Percentiles rank a stretch among this genome's conserved stretches.
Conservation (phyloP, 106 monocot genomes). For the Alisma plantagoaquatica region DNA sequence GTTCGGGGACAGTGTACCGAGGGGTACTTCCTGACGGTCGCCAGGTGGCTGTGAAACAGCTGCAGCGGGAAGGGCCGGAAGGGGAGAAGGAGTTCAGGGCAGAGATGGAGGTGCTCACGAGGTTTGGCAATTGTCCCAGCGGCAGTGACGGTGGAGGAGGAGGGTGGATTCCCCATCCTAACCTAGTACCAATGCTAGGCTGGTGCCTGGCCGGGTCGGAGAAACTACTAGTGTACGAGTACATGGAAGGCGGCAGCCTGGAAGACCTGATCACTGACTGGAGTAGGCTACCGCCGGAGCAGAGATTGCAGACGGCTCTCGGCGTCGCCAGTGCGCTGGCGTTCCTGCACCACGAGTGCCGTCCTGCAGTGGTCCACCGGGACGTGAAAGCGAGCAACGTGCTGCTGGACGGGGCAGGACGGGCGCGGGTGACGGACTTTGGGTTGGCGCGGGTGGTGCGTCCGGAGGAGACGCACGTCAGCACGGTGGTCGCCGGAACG, state of each 20-base stretch:
- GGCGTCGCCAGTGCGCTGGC: constrained; percentile 62
- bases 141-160: constrained; percentile 45
- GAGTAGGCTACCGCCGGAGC: constrained; percentile 20
- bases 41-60: constrained; percentile 68
- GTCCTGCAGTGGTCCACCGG: constrained; percentile 76
- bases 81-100: constrained; percentile 70
- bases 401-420: constrained; percentile 44
- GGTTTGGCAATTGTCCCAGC: too few relatives aligned
- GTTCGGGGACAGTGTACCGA: constrained; percentile 61
- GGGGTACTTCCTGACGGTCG: constrained; percentile 58
- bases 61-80: constrained; percentile 22
- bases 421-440: constrained; percentile 62
- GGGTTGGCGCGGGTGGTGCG: constrained; percentile 55
- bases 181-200: constrained; percentile 57
- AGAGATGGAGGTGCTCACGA: too few relatives aligned
- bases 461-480: constrained; percentile 60
- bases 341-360: constrained; percentile 71
- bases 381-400: constrained; percentile 95
- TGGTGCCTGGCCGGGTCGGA: constrained; percentile 60
- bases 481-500: constrained; percentile 79
- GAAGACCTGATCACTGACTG: constrained; percentile 48
- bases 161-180: constrained; percentile 43
- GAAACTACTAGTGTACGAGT: constrained; percentile 71
- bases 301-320: constrained; percentile 33
- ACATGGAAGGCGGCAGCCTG: constrained; percentile 66